A percentile compares a stretch with the other conserved stretches of the same genome.
phyloP scores from a whole-genome alignment of 1,284 basidiomycete genomes.

The Pseudozyma tsukubaensis region DNA sequence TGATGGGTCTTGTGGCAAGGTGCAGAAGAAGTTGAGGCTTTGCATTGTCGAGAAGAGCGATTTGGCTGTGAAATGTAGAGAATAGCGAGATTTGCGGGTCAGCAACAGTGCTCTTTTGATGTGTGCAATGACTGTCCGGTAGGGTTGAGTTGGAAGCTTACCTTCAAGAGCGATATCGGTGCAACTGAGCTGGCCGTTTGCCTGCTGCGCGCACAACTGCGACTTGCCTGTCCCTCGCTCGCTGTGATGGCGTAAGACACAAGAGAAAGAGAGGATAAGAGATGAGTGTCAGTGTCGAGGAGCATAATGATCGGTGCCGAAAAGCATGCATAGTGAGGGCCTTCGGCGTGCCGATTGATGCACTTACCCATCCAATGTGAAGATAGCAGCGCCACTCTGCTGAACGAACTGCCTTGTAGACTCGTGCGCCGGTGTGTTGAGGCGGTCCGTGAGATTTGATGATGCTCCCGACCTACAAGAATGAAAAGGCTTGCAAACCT shows the following conservation, averaged over 20 bases:
- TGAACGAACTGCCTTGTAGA: constrained; percentile 35
- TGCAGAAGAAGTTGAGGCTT: constrained; percentile 58
- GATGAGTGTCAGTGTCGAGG: background rate
- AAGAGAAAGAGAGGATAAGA: background rate
- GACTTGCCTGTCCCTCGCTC: constrained; percentile 45
- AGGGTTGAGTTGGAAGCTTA: constrained; percentile 12
- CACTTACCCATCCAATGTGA: constrained; percentile 48
- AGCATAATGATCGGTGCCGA: background rate
- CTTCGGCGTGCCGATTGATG: constrained; percentile 1
- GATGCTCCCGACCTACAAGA: constrained; percentile 36
- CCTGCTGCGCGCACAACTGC: constrained; percentile 41
- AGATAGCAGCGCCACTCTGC: constrained; percentile 34
- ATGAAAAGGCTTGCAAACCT: background rate
- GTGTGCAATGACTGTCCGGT: too few relatives aligned
- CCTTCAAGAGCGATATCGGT: constrained; percentile 54
- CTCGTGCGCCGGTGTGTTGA: constrained; percentile 45
- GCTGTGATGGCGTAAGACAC: constrained; percentile 1
- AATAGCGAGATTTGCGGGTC: too few relatives aligned
- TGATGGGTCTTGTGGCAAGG: constrained; percentile 50
- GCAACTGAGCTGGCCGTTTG: constrained; percentile 40
- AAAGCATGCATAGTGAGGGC: too few relatives aligned
- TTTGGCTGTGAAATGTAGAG: constrained; percentile 26
- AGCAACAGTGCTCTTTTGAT: too few relatives aligned
- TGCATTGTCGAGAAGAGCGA: constrained; percentile 56
- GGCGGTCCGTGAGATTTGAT: constrained; percentile 45